phyloP scores from a whole-genome alignment of 768 basidiomycete species.

The Tremella yokohamensis region DNA sequence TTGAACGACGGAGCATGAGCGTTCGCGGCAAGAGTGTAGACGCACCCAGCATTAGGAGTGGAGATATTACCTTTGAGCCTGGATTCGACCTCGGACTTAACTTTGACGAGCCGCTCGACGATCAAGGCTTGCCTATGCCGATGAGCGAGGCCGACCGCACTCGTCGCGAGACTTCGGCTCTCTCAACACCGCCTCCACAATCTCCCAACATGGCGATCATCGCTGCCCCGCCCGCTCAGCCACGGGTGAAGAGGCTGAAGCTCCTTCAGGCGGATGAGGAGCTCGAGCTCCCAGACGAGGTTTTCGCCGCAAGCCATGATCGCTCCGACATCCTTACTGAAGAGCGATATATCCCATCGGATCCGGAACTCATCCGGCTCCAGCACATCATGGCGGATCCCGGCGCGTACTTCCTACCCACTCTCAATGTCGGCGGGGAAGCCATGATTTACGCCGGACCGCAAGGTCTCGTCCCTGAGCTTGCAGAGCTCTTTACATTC shows the following conservation, averaged over 20 bases:
- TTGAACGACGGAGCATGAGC: neutral
- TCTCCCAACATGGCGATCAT: constrained; percentile 37
- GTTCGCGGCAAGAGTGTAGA: constrained; percentile 2
- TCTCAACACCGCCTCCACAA: constrained; percentile 69
- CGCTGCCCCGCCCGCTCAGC: constrained; percentile 52
- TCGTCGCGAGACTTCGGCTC: constrained; percentile 51
- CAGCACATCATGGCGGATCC: constrained; percentile 82
- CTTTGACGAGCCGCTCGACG: constrained; percentile 19
- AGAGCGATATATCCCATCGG: constrained; percentile 80
- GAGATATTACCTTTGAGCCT: constrained; percentile 2
- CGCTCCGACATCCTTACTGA: constrained; percentile 62
- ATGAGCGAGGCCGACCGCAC: constrained; percentile 54
- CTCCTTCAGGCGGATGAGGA: constrained; percentile 66
- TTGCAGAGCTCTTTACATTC: constrained; percentile 78
- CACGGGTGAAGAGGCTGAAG: constrained; percentile 64
- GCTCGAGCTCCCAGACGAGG: constrained; percentile 68
- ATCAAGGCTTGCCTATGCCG: constrained; percentile 63
- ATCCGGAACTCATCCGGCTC: constrained; percentile 77
- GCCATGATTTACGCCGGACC: constrained; percentile 74
- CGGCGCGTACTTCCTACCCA: constrained; percentile 77
- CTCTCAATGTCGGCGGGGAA: constrained; percentile 63
- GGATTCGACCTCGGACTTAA: constrained; percentile 68
- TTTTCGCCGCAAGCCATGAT: constrained; percentile 58
- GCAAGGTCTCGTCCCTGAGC: constrained; percentile 64
- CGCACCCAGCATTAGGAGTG: neutral